phyloP scores from a whole-genome alignment of 805 yeast species.

The Saccharomycopsis schoenii region DNA sequence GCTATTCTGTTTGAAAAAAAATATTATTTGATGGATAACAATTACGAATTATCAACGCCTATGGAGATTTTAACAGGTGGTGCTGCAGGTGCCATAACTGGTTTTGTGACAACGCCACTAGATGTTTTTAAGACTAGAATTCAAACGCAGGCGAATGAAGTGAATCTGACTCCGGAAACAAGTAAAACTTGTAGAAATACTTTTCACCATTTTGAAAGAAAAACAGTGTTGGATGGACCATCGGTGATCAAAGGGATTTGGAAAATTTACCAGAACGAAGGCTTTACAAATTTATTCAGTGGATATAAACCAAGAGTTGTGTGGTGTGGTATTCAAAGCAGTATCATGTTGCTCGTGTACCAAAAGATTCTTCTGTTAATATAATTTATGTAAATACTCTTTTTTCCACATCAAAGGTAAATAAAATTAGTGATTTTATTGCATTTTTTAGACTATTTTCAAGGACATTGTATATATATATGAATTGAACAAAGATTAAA shows the following conservation, averaged over 20 bases:
- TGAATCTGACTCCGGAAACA: neutral
- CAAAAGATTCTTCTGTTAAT: slow-evolving; percentile 55
- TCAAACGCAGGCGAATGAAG: slow-evolving; percentile 55
- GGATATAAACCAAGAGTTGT: slow-evolving; percentile 91
- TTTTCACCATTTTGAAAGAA: slow-evolving; percentile 1
- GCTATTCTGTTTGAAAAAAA: slow-evolving; percentile 47
- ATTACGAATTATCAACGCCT: slow-evolving; percentile 40
- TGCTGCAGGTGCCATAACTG: slow-evolving; percentile 76
- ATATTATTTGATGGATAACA: slow-evolving; percentile 21
- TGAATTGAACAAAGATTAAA: too few species aligned
- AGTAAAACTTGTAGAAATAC: neutral
- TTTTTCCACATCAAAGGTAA: too few species aligned
- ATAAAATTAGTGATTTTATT: too few species aligned
- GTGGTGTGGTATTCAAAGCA: slow-evolving; percentile 94
- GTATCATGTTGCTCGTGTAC: slow-evolving; percentile 83
- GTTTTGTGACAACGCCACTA: slow-evolving; percentile 71
- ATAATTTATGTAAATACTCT: neutral
- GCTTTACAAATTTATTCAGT: slow-evolving; percentile 59
- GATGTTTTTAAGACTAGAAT: slow-evolving; percentile 77
- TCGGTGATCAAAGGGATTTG: slow-evolving; percentile 30
- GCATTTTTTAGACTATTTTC: neutral
- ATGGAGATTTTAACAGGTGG: slow-evolving; percentile 83
- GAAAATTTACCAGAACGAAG: slow-evolving; percentile 47
- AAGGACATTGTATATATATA: neutral
- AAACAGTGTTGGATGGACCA: slow-evolving; percentile 8